These are phyloP conservation scores for Talaromyces sp. DNA, from an alignment of 2,329 filamentous ascomycete genomes.

Conservation along the genomic window DNA sequence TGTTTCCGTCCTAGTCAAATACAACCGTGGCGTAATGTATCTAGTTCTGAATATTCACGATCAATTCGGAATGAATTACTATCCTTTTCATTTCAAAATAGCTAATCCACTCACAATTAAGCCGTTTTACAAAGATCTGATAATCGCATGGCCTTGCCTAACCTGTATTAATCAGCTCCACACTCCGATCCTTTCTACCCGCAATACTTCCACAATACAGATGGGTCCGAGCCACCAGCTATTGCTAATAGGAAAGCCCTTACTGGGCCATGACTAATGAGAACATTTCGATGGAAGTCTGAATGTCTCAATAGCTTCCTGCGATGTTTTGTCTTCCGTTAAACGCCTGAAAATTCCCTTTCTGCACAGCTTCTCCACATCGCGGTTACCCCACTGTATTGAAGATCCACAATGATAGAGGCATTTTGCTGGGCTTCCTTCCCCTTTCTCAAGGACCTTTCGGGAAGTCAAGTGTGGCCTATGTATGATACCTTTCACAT, in stretches of 20 bases:
- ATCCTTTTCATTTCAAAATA: neutral
- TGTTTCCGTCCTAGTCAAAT: neutral
- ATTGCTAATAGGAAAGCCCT: neutral
- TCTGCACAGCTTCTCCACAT: neutral
- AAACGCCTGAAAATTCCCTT: slow-evolving; percentile 1
- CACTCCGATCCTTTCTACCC: neutral
- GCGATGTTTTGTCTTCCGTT: neutral
- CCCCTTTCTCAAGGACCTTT: no score
- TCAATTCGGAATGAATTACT: neutral
- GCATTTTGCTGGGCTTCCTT: no score
- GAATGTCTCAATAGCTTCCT: neutral
- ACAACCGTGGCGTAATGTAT: neutral
- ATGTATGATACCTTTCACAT: no score
- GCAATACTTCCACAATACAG: neutral
- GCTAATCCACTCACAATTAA: no score
- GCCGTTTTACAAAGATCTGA: slow-evolving; percentile 1
- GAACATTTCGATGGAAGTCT: neutral
- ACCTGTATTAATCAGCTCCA: neutral
- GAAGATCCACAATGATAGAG: no score
- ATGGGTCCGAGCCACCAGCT: neutral
- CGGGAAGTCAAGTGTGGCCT: no score
- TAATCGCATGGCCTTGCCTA: slow-evolving; percentile 5
- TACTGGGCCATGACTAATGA: neutral
- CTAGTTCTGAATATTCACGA: neutral
- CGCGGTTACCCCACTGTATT: neutral